A percentile compares a stretch with the other conserved stretches of the same genome.
Conservation (phyloP, 148 eudicot species). For the Vaccinium corymbosum region DNA sequence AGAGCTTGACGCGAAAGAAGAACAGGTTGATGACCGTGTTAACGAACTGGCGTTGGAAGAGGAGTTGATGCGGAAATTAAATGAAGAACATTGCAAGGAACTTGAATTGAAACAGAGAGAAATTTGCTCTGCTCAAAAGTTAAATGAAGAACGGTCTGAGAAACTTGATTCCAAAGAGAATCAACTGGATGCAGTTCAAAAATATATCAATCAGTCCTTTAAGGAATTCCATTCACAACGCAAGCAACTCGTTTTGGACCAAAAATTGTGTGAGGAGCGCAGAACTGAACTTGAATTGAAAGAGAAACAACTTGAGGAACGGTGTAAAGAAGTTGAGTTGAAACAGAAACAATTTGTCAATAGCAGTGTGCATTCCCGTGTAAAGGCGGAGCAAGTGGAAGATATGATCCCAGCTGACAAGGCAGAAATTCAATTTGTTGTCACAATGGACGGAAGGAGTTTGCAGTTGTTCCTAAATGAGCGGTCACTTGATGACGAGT, state of each 20-base stretch:
- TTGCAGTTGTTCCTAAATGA: slow-evolving; percentile 41
- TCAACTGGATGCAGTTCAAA: slow-evolving; percentile 21
- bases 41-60: slow-evolving; percentile 16
- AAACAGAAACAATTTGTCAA: slow-evolving; percentile 12
- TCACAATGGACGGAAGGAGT: slow-evolving; percentile 47
- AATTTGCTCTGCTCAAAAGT: slow-evolving; percentile 9
- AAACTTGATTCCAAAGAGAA: slow-evolving; percentile 28
- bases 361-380: not conserved
- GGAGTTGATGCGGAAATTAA: slow-evolving; percentile 8
- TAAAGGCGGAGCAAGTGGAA: slow-evolving; percentile 8
- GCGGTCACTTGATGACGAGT: slow-evolving; percentile 28
- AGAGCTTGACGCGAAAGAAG: slow-evolving; percentile 18
- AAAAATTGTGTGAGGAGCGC: not conserved
- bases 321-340: slow-evolving; percentile 17
- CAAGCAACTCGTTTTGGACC: slow-evolving; percentile 10
- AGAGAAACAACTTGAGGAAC: slow-evolving; percentile 22
- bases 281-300: slow-evolving; percentile 16
- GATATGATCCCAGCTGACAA: not conserved
- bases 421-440: slow-evolving; percentile 29
- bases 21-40: slow-evolving; percentile 12
- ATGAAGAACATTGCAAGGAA: slow-evolving; percentile 22
- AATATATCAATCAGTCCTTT: slow-evolving; percentile 4
- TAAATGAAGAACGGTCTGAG: not conserved
- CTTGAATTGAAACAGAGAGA: slow-evolving; percentile 27
- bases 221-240: slow-evolving; percentile 3